A percentile compares a stretch with the other conserved stretches of the same genome.
phyloP scores from a whole-genome alignment of 108 stramenopile species.

The Skeletonema potamos region DNA sequence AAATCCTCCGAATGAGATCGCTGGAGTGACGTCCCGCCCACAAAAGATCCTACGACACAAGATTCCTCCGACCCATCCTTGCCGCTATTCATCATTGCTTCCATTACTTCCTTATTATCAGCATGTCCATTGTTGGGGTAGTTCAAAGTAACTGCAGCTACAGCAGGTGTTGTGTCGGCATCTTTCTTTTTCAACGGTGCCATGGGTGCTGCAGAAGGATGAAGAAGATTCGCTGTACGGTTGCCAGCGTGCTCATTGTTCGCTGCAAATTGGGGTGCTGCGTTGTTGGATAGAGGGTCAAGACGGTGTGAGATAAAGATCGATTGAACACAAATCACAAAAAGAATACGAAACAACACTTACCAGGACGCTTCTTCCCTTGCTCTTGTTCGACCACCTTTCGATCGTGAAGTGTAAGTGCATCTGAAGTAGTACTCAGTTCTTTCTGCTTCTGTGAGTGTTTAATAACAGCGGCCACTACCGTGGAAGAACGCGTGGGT shows the following conservation, averaged over 20 bases:
- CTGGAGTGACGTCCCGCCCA: slow-evolving; percentile 35
- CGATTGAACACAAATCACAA: too few relatives aligned
- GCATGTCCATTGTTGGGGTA: slow-evolving; percentile 7
- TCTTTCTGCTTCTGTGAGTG: background rate
- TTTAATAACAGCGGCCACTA: background rate
- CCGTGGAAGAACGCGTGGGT: background rate
- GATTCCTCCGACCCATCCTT: slow-evolving; percentile 13
- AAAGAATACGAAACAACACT: background rate
- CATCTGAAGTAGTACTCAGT: background rate
- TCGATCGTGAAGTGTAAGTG: background rate
- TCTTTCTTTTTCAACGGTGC: background rate
- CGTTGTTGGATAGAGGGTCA: background rate
- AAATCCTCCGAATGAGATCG: slow-evolving; percentile 31
- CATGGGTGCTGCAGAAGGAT: background rate
- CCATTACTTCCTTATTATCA: slow-evolving; percentile 22
- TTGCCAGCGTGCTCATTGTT: background rate
- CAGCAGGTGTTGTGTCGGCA: background rate
- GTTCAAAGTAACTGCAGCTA: slow-evolving; percentile 3
- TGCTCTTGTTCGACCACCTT: background rate
- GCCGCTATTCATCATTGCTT: slow-evolving; percentile 47
- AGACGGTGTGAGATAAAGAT: background rate
- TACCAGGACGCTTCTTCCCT: background rate
- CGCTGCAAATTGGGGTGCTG: background rate
- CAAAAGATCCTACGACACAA: slow-evolving; percentile 22
- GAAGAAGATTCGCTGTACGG: background rate